phyloP scores from a whole-genome alignment of 495 filamentous ascomycete genomes.

The Amorphotheca resinae region DNA sequence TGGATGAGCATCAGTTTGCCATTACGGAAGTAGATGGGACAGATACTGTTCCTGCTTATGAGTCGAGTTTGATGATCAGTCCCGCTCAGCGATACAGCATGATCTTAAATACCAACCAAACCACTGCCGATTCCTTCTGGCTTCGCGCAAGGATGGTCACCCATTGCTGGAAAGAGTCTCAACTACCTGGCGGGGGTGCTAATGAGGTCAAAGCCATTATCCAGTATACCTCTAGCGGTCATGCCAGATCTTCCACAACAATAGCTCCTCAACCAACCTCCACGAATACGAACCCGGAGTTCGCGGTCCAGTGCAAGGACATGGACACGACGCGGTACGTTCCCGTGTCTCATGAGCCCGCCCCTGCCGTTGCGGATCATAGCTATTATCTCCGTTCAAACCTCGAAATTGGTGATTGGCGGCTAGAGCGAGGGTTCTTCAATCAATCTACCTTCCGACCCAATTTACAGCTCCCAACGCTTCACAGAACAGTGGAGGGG shows the following conservation, averaged over 20 bases:
- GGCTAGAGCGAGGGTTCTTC: slow-evolving; percentile 41
- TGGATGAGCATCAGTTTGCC: slow-evolving; percentile 33
- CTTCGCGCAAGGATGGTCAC: slow-evolving; percentile 44
- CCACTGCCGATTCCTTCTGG: slow-evolving; percentile 44
- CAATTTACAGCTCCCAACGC: slow-evolving; percentile 27
- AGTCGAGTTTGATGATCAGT: slow-evolving; percentile 38
- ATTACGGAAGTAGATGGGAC: slow-evolving; percentile 67
- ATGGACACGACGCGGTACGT: slow-evolving; percentile 28
- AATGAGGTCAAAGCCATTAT: slow-evolving; percentile 45
- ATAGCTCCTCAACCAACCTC: slow-evolving; percentile 17
- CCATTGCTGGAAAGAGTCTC: slow-evolving; percentile 38
- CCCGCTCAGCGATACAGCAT: slow-evolving; percentile 59
- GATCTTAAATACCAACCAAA: slow-evolving; percentile 46
- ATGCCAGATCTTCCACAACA: slow-evolving; percentile 26
- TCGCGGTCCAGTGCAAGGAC: slow-evolving; percentile 33
- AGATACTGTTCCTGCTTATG: slow-evolving; percentile 41
- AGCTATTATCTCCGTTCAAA: slow-evolving; percentile 37
- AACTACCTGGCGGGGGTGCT: slow-evolving; percentile 30
- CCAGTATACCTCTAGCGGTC: slow-evolving; percentile 25
- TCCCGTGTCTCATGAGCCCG: slow-evolving; percentile 27
- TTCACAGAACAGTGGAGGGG: slow-evolving; percentile 33
- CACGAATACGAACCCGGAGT: slow-evolving; percentile 26
- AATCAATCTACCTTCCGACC: slow-evolving; percentile 42
- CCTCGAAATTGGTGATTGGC: slow-evolving; percentile 43
- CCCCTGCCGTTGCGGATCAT: slow-evolving; percentile 30